phyloP scores from a whole-genome alignment of 352 stramenopile genomes.

The Pythium rhizo-oryzae region DNA sequence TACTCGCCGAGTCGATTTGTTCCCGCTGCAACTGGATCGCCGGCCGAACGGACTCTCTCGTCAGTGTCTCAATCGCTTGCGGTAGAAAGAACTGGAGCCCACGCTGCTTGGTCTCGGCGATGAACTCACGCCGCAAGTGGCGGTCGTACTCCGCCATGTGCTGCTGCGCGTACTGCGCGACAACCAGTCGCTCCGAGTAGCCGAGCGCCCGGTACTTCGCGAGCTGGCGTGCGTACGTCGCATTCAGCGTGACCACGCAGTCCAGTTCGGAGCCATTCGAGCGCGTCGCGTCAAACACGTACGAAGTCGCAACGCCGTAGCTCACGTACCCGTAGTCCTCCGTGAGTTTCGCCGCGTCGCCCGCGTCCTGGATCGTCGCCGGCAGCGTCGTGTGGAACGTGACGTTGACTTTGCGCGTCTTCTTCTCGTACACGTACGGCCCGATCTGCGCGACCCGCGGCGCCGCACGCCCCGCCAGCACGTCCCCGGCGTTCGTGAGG shows the following conservation, averaged over 20 bases:
- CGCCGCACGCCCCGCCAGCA: slow-evolving; percentile 35
- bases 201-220: slow-evolving; percentile 44
- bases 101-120: slow-evolving; percentile 64
- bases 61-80: slow-evolving; percentile 34
- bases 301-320: slow-evolving; percentile 52
- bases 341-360: neutral
- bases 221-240: slow-evolving; percentile 57
- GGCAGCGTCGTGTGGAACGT: slow-evolving; percentile 29
- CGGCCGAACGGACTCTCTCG: slow-evolving; percentile 37
- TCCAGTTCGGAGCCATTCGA: slow-evolving; percentile 70
- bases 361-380: neutral
- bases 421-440: slow-evolving; percentile 73
- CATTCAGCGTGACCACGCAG: slow-evolving; percentile 56
- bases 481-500: slow-evolving; percentile 53
- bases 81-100: slow-evolving; percentile 51
- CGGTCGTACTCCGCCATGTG: slow-evolving; percentile 44
- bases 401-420: slow-evolving; percentile 59
- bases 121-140: slow-evolving; percentile 48
- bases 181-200: slow-evolving; percentile 60
- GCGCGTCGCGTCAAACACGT: slow-evolving; percentile 44
- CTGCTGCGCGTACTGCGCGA: slow-evolving; percentile 60
- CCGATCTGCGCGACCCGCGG: slow-evolving; percentile 55
- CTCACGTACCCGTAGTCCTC: slow-evolving; percentile 42
- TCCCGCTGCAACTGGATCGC: slow-evolving; percentile 50
- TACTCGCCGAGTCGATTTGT: slow-evolving; percentile 45